Evolutionary conservation across 2,329 filamentous ascomycete genomes (phyloP), one percentile per base, ranked within the genome.

Genomic region (Monosporascus sp.): DNA sequence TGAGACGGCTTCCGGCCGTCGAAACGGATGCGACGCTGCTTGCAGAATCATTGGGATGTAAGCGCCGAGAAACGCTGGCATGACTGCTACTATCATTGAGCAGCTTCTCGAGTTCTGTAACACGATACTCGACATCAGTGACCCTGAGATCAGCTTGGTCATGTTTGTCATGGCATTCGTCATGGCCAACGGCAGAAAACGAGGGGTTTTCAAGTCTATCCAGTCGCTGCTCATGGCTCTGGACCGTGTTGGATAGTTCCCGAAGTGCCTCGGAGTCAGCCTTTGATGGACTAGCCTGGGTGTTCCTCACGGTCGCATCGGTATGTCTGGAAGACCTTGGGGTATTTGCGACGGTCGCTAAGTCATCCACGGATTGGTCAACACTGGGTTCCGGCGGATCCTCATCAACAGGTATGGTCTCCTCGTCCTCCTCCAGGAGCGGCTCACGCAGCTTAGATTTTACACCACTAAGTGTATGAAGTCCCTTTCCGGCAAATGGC

Each of bases 171-270:
- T 84, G 74, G 48, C 88, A 81, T 38, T 88, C 85, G 22, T 90
- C 87, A 47, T 87, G 79, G n/a, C 79, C 78, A 18, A 78, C 75
- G 44, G 81, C 77, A 24, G 83, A 82, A 62, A 90, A 89, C 0
- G 86, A 90, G 1, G 80, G 74, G 49, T 79, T 88, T 68, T 93
- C 89, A 6, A 92, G 74, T 51, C 76, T 73, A 48, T 89, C 85
- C 14, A 93, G 68, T 2, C 89, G 83, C 50, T 80, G 76, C 38
- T 83, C 82, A 54, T 90, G 81, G 18, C 79, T 77, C 53, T 79
- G 73, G 54, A 86, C 75, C n/a, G 76, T 74, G 44, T 79, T 74
- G 4, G 75, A 72, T 7, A 83, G 58, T 46, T 76, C 72, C 53
- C 72, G 71, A 50, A 81, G 69, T 2, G 69, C 68, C 34, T 72